Conservation (phyloP, 352 stramenopile species). For the Phytophthora macrochlamydospora region DNA sequence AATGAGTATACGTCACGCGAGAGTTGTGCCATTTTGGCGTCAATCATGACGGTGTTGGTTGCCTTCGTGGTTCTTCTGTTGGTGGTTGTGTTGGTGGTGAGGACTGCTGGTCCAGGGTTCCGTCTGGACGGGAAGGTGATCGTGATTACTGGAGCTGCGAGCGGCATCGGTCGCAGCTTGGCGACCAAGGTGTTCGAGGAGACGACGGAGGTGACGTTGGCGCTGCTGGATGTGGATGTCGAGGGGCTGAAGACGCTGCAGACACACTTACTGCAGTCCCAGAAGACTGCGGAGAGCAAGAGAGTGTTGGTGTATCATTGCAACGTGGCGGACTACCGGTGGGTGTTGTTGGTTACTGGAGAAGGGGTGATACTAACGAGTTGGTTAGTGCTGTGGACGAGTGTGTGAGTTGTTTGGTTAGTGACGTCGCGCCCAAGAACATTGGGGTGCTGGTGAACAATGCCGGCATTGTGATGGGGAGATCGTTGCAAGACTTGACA, state of each 20-base stretch:
- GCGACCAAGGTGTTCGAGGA: slow-evolving; percentile 37
- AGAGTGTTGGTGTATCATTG: slow-evolving; percentile 54
- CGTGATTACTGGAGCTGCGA: slow-evolving; percentile 69
- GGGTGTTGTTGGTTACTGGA: slow-evolving; percentile 7
- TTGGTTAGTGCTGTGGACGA: slow-evolving; percentile 7
- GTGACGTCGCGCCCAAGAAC: slow-evolving; percentile 41
- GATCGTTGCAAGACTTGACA: slow-evolving; percentile 44
- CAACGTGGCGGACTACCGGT: slow-evolving; percentile 70
- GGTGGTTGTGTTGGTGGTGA: slow-evolving; percentile 7
- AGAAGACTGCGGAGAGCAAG: slow-evolving; percentile 2
- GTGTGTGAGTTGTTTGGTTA: slow-evolving; percentile 34
- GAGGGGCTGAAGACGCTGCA: slow-evolving; percentile 38
- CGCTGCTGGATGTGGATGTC: slow-evolving; percentile 68
- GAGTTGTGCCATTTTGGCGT: not conserved
- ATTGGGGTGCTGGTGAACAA: slow-evolving; percentile 71
- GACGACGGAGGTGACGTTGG: slow-evolving; percentile 43
- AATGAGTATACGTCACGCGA: not conserved
- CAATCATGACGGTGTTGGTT: not conserved
- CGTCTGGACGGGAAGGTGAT: slow-evolving; percentile 53
- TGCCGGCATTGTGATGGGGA: slow-evolving; percentile 55
- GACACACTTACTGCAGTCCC: slow-evolving; percentile 17
- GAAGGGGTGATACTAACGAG: not conserved
- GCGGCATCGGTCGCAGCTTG: slow-evolving; percentile 57
- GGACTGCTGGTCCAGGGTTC: slow-evolving; percentile 29
- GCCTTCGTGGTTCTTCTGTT: slow-evolving; percentile 10